Base-by-base conservation (phyloP, 345 rosid species). In the Odontarrhena argentea region DNA sequence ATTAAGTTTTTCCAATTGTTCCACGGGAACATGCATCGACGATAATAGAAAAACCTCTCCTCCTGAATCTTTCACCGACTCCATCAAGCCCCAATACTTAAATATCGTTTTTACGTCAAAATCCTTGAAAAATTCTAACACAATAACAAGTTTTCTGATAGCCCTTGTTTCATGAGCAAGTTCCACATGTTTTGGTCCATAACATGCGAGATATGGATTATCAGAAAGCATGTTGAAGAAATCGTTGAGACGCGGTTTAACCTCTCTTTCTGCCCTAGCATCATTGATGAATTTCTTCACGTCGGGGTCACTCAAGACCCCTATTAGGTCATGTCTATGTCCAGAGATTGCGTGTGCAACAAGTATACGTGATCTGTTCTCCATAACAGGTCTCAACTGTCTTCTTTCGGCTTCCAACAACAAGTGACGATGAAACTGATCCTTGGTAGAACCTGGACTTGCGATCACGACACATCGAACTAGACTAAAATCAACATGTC, bases 391-490 rank as follows among this genome's bases (percentile, higher is more conserved):
- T 74, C 97, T 84, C 74, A 94, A 70, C 69, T 88, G 87, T 75
- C 81, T 90, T 74, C 97, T 90, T 70, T 90, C 98, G 14, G 97
- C 96, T 82, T 93, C 98, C 84, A 93, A 77, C 67, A 93, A 63
- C 60, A 93, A 77, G 76, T 88, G 92, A 25, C 81, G 85, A 75
- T 90, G 95, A 81, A 93, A 93, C 78, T 93, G 98, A 65, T 93
- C 98, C 92, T 93, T 93, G 52, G 98, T 90, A 74, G 90, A 93
- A 68, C 98, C 98, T 9, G 98, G 98, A 74, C 98, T 90, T 41
- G 96, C 98, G 64, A 93, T 84, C 67, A 93, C 97, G 30, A 91
- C 96, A 79, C 98, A 93, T 0, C 87, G 88, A 76, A 93, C 90
- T 18, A 90, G 86, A 76, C 58, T 84, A 71, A 93, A 93, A 63